Conservation (phyloP, 805 yeast genomes). For the Alloascoidea hylecoeti region DNA sequence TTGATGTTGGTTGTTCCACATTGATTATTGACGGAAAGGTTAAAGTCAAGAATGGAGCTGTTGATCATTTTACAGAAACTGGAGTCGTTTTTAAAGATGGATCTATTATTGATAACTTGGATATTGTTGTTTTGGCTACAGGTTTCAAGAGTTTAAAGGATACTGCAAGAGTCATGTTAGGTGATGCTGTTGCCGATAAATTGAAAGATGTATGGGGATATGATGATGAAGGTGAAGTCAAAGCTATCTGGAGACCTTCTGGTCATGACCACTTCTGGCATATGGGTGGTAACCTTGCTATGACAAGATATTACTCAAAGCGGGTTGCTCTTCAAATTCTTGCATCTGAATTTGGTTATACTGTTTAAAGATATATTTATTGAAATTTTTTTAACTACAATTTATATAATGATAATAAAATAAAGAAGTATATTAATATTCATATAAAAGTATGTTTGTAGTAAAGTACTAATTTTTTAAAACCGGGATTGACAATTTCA, state of each 20-base stretch:
- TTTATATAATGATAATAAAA: no score
- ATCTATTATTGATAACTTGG: conserved; percentile 17
- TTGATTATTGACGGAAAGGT: conserved; percentile 24
- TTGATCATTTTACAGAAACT: conserved; percentile 21
- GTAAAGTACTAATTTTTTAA: no score
- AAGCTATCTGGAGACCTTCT: conserved; percentile 22
- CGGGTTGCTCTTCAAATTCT: conserved; percentile 25
- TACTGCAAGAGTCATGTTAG: conserved; percentile 23
- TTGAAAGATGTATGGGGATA: conserved; percentile 25
- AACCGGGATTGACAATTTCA: no score
- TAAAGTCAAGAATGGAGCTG: conserved; percentile 20
- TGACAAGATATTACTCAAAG: conserved; percentile 24
- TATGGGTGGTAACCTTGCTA: conserved; percentile 27
- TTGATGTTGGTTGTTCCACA: conserved; percentile 29
- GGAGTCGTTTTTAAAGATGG: conserved; percentile 28
- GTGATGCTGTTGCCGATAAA: conserved; percentile 20
- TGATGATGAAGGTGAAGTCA: conserved; percentile 28
- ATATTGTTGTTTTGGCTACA: conserved; percentile 28
- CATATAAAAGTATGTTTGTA: no score
- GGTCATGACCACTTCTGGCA: conserved; percentile 27
- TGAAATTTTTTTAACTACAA: no score
- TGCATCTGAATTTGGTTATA: conserved; percentile 13
- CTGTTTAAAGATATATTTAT: no score
- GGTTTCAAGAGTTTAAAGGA: conserved; percentile 28
- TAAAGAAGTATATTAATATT: no score